A percentile compares a stretch with the other conserved stretches of the same genome.
Evolutionary conservation across 75 land plant genomes (phyloP).

Genomic region (Ceratopteris richardii): DNA sequence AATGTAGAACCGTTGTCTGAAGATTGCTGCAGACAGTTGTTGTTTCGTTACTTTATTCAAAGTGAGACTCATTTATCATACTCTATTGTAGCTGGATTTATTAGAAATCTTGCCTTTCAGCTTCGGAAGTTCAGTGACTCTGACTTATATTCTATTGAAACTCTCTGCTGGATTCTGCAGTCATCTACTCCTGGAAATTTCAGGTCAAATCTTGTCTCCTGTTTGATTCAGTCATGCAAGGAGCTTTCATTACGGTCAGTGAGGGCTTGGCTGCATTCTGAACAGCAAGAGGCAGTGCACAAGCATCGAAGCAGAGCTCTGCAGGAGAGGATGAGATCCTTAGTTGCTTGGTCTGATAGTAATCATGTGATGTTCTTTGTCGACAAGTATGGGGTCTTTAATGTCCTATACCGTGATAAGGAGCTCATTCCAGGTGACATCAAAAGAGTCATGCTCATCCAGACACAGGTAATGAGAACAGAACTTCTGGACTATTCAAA

Average conservation of each 20-base stretch:
- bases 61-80: slow-evolving; percentile 11
- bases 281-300: slow-evolving; percentile 8
- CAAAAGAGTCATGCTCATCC: slow-evolving; percentile 8
- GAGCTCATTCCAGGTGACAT: slow-evolving; percentile 14
- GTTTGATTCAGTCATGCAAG: slow-evolving; percentile 10
- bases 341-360: slow-evolving; percentile 26
- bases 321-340: slow-evolving; percentile 6
- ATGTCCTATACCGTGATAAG: slow-evolving; percentile 11
- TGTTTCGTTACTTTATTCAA: slow-evolving; percentile 6
- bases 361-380: slow-evolving; percentile 25
- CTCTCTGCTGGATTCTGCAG: slow-evolving; percentile 8
- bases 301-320: slow-evolving; percentile 8
- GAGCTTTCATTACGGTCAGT: slow-evolving; percentile 25
- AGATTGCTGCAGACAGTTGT: slow-evolving; percentile 6
- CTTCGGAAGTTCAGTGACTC: slow-evolving; percentile 12
- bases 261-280: slow-evolving; percentile 23
- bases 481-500: slow-evolving; percentile 13
- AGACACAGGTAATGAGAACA: neutral
- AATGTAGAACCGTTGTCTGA: slow-evolving; percentile 12
- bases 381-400: slow-evolving; percentile 8
- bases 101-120: slow-evolving; percentile 15
- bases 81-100: slow-evolving; percentile 11
- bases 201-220: slow-evolving; percentile 11
- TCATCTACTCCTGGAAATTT: slow-evolving; percentile 8
- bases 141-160: slow-evolving; percentile 14